phyloP scores from a whole-genome alignment of 1,284 basidiomycete species.

The Gastroboletus turbinatus region DNA sequence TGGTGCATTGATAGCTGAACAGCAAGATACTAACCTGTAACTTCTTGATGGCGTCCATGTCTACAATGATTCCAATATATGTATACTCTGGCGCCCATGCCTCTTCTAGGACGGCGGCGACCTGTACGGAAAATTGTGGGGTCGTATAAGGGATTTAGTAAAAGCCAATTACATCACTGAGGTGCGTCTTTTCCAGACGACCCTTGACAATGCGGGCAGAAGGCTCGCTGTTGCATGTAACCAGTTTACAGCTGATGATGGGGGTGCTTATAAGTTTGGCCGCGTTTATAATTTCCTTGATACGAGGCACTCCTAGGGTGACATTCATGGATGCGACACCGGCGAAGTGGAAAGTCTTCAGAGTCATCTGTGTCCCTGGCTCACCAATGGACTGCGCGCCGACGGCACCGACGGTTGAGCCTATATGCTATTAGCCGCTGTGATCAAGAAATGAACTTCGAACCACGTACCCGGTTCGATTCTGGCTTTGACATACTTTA shows the following conservation, averaged over 20 bases:
- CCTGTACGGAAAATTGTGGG: constrained; percentile 41
- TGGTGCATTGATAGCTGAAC: neutral
- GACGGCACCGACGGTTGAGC: constrained; percentile 96
- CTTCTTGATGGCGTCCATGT: constrained; percentile 86
- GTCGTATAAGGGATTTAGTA: neutral
- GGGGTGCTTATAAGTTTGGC: constrained; percentile 97
- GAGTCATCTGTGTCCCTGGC: constrained; percentile 99
- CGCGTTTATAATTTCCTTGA: constrained; percentile 99
- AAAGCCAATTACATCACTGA: constrained; percentile 75
- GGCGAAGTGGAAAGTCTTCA: constrained; percentile 99
- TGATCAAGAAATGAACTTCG: neutral
- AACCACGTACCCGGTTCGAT: constrained; percentile 78
- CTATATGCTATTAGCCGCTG: constrained; percentile 37
- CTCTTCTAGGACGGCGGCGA: constrained; percentile 93
- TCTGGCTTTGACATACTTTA: constrained; percentile 89
- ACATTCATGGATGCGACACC: constrained; percentile 99
- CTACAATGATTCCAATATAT: constrained; percentile 92
- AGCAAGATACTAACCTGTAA: constrained; percentile 66
- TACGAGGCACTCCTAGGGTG: constrained; percentile 97
- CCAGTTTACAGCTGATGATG: constrained; percentile 95
- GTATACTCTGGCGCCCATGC: constrained; percentile 93
- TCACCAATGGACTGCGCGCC: constrained; percentile 99
- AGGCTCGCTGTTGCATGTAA: constrained; percentile 79
- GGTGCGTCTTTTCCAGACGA: constrained; percentile 90
- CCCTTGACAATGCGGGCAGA: constrained; percentile 98